Evolutionary conservation across 306 rosid species (phyloP), one percentile per base, ranked within the genome.

Genomic region (Prinsepia uniflora): DNA sequence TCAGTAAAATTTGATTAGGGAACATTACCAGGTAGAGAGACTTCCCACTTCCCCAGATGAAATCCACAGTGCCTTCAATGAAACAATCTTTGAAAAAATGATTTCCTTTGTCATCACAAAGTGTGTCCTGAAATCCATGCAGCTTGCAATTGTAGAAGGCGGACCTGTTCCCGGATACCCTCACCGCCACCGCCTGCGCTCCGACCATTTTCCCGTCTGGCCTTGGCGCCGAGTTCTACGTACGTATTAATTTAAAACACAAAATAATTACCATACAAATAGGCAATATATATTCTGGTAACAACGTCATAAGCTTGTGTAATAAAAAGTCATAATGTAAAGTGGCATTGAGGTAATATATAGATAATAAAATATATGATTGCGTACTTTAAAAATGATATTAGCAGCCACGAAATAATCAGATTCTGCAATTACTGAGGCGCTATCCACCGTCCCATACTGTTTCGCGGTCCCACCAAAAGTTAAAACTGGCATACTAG

Each of bases 401-500:
- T 88, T 88, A 12, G 75, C 77, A 0, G 82, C 89, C 0, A 47
- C 22, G 7, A 85, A 87, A 46, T 90, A 84, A 11, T 68, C 65
- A 8, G 88, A 67, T 48, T 66, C 18, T 0, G 61, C 86, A 7
- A 73, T 71, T 47, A 88, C 49, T 3, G 86, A 77, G 0, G 88
- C 97, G 63, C 97, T 87, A 0, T 89, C 80, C 6, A 88, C 81
- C 0, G 92, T 91, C 43, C 97, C 97, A 42, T 68, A 85, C 55
- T 68, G 7, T 0, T 2, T 10, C 0, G 91, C 80, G 1, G 82
- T 83, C 4, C 91, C 96, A 1, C 10, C 64, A 39, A 1, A 86
- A 0, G 82, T 81, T 53, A 91, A 40, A 17, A 30, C 36, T 0
- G 96, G 86, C 68, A 76, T 75, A 17, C 69, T 60, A 0, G 3